Evolutionary conservation across 352 stramenopile species (phyloP).

Genomic region (Globisporangium alternatum): DNA sequence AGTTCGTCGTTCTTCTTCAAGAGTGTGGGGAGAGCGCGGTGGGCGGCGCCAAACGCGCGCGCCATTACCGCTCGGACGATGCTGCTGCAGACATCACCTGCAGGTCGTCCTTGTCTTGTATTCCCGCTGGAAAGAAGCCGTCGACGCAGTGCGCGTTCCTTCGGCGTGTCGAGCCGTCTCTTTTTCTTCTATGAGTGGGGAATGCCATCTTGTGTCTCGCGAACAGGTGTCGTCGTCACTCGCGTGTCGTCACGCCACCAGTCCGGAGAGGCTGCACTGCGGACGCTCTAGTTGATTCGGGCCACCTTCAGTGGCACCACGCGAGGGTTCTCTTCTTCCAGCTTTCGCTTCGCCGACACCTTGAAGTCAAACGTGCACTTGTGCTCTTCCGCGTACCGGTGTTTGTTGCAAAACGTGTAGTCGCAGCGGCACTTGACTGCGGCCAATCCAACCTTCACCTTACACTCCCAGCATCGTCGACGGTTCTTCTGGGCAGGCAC

Average conservation of each 20-base stretch:
- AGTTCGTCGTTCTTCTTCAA: conserved; percentile 2
- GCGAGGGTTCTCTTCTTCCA: conserved; percentile 81
- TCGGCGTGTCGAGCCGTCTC: background rate
- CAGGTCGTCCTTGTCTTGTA: conserved; percentile 12
- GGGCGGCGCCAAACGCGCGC: background rate
- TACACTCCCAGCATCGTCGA: conserved; percentile 87
- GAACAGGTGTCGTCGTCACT: background rate
- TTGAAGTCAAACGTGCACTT: conserved; percentile 89
- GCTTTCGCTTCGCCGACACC: conserved; percentile 71
- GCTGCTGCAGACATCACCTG: conserved; percentile 18
- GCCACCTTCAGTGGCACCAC: conserved; percentile 78
- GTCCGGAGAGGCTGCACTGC: background rate
- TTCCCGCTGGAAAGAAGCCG: conserved; percentile 3
- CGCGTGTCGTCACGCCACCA: background rate
- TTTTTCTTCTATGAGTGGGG: conserved; percentile 8
- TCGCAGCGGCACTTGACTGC: conserved; percentile 87
- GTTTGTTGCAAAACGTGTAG: conserved; percentile 88
- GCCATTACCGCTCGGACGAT: conserved; percentile 4
- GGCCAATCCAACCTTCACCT: conserved; percentile 81
- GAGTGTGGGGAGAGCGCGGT: background rate
- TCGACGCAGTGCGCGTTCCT: background rate
- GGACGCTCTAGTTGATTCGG: conserved; percentile 71
- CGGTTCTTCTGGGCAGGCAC: conserved; percentile 81
- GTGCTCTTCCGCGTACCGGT: conserved; percentile 90
- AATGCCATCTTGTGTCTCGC: background rate